Conservation (phyloP, 805 yeast genomes). For the Metahyphopichia silvanorum region DNA sequence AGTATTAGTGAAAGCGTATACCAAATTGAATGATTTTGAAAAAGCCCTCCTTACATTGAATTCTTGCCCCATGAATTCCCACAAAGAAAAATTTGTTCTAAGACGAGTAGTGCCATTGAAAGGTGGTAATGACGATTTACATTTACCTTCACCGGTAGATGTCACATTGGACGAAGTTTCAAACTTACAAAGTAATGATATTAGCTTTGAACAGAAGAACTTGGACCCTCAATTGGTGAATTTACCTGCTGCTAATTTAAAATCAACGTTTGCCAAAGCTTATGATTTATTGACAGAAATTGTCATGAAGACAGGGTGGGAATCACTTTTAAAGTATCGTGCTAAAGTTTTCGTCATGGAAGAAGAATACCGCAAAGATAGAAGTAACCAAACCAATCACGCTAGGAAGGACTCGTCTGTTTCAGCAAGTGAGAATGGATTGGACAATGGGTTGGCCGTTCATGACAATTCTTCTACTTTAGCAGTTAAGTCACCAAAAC, state of each 20-base stretch:
- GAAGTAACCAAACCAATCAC: slow-evolving; percentile 11
- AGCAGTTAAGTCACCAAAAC: slow-evolving; percentile 35
- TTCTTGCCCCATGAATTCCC: slow-evolving; percentile 79
- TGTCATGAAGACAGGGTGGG: slow-evolving; percentile 46
- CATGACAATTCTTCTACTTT: slow-evolving; percentile 34
- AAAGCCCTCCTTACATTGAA: slow-evolving; percentile 70
- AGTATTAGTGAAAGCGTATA: slow-evolving; percentile 59
- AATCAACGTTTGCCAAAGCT: slow-evolving; percentile 44
- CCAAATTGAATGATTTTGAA: slow-evolving; percentile 62
- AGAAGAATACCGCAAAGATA: slow-evolving; percentile 44
- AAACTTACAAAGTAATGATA: slow-evolving; percentile 60
- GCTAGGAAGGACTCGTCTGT: slow-evolving; percentile 10
- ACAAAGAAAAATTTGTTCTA: slow-evolving; percentile 62
- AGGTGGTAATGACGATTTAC: slow-evolving; percentile 50
- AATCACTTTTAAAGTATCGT: slow-evolving; percentile 39
- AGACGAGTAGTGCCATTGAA: slow-evolving; percentile 56
- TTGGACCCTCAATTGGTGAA: slow-evolving; percentile 60
- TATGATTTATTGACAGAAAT: slow-evolving; percentile 44
- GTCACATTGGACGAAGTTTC: slow-evolving; percentile 69
- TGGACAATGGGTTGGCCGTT: slow-evolving; percentile 7
- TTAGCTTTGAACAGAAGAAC: slow-evolving; percentile 60
- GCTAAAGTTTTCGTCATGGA: slow-evolving; percentile 49
- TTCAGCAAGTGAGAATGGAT: slow-evolving; percentile 10
- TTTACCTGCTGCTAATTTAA: slow-evolving; percentile 68
- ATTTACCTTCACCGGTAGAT: slow-evolving; percentile 74